A percentile compares a stretch with the other conserved stretches of the same genome.
Evolutionary conservation across 305 asterid species (phyloP).

Genomic region (Solanum aculeatissimum): DNA sequence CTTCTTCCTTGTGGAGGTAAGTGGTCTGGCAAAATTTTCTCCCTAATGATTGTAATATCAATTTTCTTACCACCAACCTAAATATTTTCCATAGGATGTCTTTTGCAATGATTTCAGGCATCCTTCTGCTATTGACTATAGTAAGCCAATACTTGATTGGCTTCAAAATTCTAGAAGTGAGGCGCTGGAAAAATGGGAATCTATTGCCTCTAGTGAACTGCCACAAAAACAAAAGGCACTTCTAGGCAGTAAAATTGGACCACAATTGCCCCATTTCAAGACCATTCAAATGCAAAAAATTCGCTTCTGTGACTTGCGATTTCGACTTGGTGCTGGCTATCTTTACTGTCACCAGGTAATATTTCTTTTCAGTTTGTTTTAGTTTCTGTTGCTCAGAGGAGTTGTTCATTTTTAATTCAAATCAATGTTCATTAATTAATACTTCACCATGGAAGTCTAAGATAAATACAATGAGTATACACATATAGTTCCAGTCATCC

Average conservation of each 20-base stretch:
- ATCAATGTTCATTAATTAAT: neutral
- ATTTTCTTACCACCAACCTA: conserved; percentile 1
- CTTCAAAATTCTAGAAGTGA: conserved; percentile 51
- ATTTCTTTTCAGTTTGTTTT: neutral
- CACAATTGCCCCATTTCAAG: conserved; percentile 51
- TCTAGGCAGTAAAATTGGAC: conserved; percentile 26
- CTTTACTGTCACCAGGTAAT: conserved; percentile 81
- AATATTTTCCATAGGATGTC: conserved; percentile 40
- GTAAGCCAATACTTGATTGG: conserved; percentile 73
- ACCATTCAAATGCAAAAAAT: conserved; percentile 48
- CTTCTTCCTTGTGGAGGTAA: conserved; percentile 83
- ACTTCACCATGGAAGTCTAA: neutral
- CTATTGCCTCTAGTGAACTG: conserved; percentile 48
- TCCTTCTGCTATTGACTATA: conserved; percentile 49
- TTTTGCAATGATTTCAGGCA: conserved; percentile 74
- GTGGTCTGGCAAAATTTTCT: neutral
- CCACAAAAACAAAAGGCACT: conserved; percentile 59
- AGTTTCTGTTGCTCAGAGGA: neutral
- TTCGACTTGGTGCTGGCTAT: conserved; percentile 86
- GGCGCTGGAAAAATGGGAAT: conserved; percentile 81
- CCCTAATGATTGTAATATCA: neutral
- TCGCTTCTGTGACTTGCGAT: conserved; percentile 63
- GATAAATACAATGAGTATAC: neutral
- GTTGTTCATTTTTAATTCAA: neutral
- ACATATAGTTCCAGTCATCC: neutral